Base-by-base conservation (phyloP, 352 stramenopile species). In the Pythium pectinolyticum region DNA sequence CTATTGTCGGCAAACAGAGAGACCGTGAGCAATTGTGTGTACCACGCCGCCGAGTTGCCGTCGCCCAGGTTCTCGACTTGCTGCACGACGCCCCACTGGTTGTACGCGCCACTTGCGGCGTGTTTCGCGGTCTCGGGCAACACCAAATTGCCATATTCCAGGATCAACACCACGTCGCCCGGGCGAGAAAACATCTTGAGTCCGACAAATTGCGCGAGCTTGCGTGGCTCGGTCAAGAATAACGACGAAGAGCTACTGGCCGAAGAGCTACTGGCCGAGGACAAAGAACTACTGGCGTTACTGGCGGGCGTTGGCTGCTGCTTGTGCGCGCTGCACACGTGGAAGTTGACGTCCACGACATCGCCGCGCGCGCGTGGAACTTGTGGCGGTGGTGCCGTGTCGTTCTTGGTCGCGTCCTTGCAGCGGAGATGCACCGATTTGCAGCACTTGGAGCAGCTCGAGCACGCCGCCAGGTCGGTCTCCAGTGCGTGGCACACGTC, bases 111-210 rank as follows among this genome's bases (percentile, higher is more conserved):
- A 0, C 76, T 70, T 0, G 75, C 75, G 9, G 67, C 57, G 17
- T 59, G 51, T 47, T 75, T 85, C 17, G 75, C 71, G 5, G 40
- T 75, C 2, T 51, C 27, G 3, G 81, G 75, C 35, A 92, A 52
- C 22, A 90, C 32, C 19, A 74, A 63, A 61, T 90, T 92, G 40
- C 61, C 72, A 49, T 87, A 87, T 50, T 92, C 81, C 3, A 92
- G 69, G 9, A 90, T 68, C 19, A 92, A 65, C 50, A 90, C 84
- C 12, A 90, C 49, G 58, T 92, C 82, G 8, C 80, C 81, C 14
- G 73, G 50, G 11, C 75, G 63, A 8, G 83, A 20, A 14, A 70
- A 61, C 63, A 67, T 66, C 61, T 73, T 73, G 45, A 82, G 59
- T 7, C 57, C 63, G 12, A 57, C 46, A 52, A 45, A 65, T 40